Base-by-base conservation (phyloP, 2,329 filamentous ascomycete species). In the Clarireedia monteithiana region DNA sequence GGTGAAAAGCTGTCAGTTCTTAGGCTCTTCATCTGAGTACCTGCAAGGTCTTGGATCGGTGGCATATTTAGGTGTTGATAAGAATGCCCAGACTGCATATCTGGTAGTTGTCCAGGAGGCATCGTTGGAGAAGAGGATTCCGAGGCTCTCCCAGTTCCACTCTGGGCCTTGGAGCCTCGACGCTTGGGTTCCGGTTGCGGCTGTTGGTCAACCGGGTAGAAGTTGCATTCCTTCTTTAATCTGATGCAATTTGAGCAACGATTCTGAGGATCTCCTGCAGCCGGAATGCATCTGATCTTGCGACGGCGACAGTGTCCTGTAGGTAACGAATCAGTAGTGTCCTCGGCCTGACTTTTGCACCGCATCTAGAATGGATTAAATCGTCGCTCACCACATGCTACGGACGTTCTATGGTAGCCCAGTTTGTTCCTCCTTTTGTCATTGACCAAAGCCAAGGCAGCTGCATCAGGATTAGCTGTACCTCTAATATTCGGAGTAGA, bases 201-300 rank as follows among this genome's bases (percentile, higher is more conserved):
- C 62, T 83, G 80, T 68, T 91, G 88, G 62, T 96, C 91, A 23
- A 96, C 91, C 0, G 91, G 89, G 64, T 85, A 88, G 72, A 95
- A 97, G 68, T 87, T 89, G 72, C 92, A 97, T 62, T 96, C 90
- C 68, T 95, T 96, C 72, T 95, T 95, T 68, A 97, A 75, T 48
- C 91, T 84, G 66, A 96, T 95, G 73, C 92, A 97, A 74, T 95
- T 96, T 62, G 87, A 83, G 73, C 92, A 97, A 61, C 91, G 85
- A 47, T 85, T 84, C 66, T 89, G 82, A 9, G 78, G 69, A 64
- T 95, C 89, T 61, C 85, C 83, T 49, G 82, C 78, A 7, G 88
- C 83, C 45, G 89, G 79, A 51, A 96, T 83, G 71, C 92, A 97
- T 72, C 92, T 81, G 60, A 97, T 97, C 73, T 97, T 97, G 64